Evolutionary conservation across 23 red algal species (phyloP).

Genomic region (Gracilariopsis chorda): DNA sequence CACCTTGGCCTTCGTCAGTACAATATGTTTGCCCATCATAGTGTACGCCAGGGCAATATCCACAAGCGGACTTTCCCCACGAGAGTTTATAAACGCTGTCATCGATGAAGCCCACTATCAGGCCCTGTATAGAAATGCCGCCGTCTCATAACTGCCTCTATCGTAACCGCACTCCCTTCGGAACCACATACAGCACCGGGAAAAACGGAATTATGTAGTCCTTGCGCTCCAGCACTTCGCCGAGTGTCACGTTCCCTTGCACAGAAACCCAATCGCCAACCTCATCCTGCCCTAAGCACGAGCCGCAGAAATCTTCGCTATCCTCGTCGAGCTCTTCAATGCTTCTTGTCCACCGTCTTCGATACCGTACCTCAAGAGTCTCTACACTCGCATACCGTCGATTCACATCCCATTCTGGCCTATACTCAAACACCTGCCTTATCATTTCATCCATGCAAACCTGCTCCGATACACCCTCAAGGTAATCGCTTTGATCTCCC

Average conservation of each 20-base stretch:
- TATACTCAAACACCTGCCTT: not conserved
- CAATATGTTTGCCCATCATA: not conserved
- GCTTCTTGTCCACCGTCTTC: not conserved
- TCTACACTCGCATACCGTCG: conserved; percentile 13
- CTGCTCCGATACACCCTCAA: conserved; percentile 23
- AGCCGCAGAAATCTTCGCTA: conserved; percentile 26
- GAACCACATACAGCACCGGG: conserved; percentile 28
- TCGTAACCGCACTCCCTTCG: not conserved
- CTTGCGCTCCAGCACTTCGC: not conserved
- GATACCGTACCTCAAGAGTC: conserved; percentile 12
- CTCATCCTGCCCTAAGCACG: conserved; percentile 16
- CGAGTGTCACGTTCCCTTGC: not conserved
- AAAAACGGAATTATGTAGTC: conserved; percentile 41
- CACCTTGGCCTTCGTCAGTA: not conserved
- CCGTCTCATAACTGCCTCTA: not conserved
- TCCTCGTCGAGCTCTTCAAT: conserved; percentile 1
- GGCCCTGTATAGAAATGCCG: conserved; percentile 12
- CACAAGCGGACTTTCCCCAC: not conserved
- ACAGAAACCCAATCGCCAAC: conserved; percentile 30
- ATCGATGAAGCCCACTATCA: conserved; percentile 18
- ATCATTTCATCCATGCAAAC: conserved; percentile 33
- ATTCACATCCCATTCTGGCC: conserved; percentile 46
- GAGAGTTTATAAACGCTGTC: not conserved
- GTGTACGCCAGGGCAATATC: not conserved
- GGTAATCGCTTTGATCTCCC: conserved; percentile 62